A percentile compares a stretch with the other conserved stretches of the same genome.
These are phyloP conservation scores for Calonectria leucothoes DNA, from an alignment of 2,329 filamentous ascomycete species.

Conservation along the genomic window DNA sequence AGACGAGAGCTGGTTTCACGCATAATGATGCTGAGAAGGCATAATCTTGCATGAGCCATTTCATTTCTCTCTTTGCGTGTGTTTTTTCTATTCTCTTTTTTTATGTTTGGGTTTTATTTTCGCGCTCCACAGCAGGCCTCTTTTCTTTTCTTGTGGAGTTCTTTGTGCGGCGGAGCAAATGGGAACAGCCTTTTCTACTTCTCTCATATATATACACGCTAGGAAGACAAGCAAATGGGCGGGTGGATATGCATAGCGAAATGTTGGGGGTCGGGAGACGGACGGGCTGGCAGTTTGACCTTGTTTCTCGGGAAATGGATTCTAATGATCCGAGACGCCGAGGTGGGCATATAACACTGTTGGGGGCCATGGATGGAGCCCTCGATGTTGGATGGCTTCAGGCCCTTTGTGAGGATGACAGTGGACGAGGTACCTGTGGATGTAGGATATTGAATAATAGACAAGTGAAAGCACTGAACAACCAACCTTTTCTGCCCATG, in stretches of 20 bases:
- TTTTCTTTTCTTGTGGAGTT: slow-evolving; percentile 23
- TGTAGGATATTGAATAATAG: slow-evolving; percentile 30
- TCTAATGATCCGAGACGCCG: slow-evolving; percentile 8
- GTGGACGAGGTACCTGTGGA: slow-evolving; percentile 7
- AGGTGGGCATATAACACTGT: slow-evolving; percentile 9
- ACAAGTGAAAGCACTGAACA: background rate
- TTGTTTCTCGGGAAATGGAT: slow-evolving; percentile 17
- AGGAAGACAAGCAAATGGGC: slow-evolving; percentile 22
- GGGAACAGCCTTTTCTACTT: slow-evolving; percentile 25
- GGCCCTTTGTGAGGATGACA: background rate
- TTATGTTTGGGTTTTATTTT: slow-evolving; percentile 29
- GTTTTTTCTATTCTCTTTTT: slow-evolving; percentile 27
- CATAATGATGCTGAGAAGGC: slow-evolving; percentile 26
- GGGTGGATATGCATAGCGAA: slow-evolving; percentile 29
- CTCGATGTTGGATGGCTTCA: slow-evolving; percentile 3
- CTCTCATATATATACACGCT: slow-evolving; percentile 32
- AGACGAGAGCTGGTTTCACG: slow-evolving; percentile 26
- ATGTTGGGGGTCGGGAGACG: background rate
- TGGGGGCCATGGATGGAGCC: slow-evolving; percentile 7
- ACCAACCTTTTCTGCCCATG: background rate
- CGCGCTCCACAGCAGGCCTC: slow-evolving; percentile 11
- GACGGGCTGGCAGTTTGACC: slow-evolving; percentile 22
- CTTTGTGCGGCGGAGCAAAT: slow-evolving; percentile 31
- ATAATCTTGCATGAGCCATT: slow-evolving; percentile 27
- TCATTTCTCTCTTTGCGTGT: slow-evolving; percentile 21